Evolutionary conservation across 768 basidiomycete species (phyloP).

Genomic region (Trametes sanguinea): DNA sequence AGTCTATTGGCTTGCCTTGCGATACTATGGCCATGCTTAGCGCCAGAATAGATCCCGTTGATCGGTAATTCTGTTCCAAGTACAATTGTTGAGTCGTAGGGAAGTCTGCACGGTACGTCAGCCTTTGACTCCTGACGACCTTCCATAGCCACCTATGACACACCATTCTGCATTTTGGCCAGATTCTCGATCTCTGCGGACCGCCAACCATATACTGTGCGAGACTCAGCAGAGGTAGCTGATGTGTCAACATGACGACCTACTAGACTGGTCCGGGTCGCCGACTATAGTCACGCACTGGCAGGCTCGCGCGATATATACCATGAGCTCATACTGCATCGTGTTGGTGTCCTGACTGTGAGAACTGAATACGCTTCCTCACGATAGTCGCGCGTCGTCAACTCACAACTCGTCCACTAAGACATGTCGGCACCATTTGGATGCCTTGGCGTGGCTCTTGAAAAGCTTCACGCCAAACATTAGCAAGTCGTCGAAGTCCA

Average conservation of each 20-base stretch:
- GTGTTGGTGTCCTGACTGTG: slow-evolving; percentile 77
- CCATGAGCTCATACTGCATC: slow-evolving; percentile 82
- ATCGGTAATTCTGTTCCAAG: slow-evolving; percentile 86
- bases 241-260: slow-evolving; percentile 12
- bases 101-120: slow-evolving; percentile 54
- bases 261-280: slow-evolving; percentile 89
- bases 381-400: background rate
- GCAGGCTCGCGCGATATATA: slow-evolving; percentile 52
- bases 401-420: slow-evolving; percentile 83
- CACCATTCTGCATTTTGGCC: slow-evolving; percentile 67
- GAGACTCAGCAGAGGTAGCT: slow-evolving; percentile 4
- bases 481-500: slow-evolving; percentile 89
- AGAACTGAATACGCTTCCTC: background rate
- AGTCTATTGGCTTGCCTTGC: slow-evolving; percentile 55
- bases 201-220: slow-evolving; percentile 81
- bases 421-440: slow-evolving; percentile 65
- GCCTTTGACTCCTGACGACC: background rate
- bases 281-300: slow-evolving; percentile 79
- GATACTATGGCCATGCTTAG: slow-evolving; percentile 78
- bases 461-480: slow-evolving; percentile 73
- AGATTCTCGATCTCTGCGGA: slow-evolving; percentile 79
- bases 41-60: slow-evolving; percentile 72
- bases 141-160: background rate
- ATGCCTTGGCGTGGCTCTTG: slow-evolving; percentile 45
- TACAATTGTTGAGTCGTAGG: slow-evolving; percentile 63